Evolutionary conservation across 108 stramenopile genomes (phyloP), one percentile per base, ranked within the genome.

Genomic region (Aurantiochytrium sp.): DNA sequence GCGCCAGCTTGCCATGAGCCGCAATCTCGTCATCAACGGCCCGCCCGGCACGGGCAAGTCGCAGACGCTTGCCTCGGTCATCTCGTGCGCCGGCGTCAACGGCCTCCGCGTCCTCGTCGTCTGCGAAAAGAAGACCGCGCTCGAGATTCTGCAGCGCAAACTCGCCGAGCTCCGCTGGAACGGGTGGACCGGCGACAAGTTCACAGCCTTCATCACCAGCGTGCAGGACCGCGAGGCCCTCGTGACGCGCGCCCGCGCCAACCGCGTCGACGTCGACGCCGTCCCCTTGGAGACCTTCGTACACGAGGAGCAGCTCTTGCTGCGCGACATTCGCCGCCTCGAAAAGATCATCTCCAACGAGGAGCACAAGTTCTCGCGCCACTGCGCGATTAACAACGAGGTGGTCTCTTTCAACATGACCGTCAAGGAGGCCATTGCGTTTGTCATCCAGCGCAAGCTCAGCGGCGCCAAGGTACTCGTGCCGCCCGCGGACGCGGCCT

Each of bases 371-470:
- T 81, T 81, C 2, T n/a, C 73, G 39, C 73, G 45, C 3, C 73
- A 81, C 17, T 48, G 45, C 12, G 73, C 6, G 12, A 30, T 81
- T 12, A 81, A 48, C n/a, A 81, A 81, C 39, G 27, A 48, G 73
- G n/a, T 81, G 15, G 73, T 81, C n/a, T 81, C 73, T 6, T 81
- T 81, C 45, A 81, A 81, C 24, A 81, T 81, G 73, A 81, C 73
- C n/a, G 73, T 48, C 27, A 22, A 81, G 30, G 73, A 81, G 42
- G 73, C 73, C 24, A 81, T 81, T 81, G 39, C 73, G 6, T 81
- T 81, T 48, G 45, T 81, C 30, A 48, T 81, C 45, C 39, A 81
- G 45, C 39, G 45, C 39, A 81, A 81, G 24, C 73, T 81, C 73
- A 48, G 32, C 0, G 73, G 73, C 30, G 39, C 39, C 6, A 48